A percentile compares a stretch with the other conserved stretches of the same genome.
These are phyloP conservation scores for Oxyria digyna DNA, from an alignment of 148 eudicot genomes.

Conservation along the genomic window DNA sequence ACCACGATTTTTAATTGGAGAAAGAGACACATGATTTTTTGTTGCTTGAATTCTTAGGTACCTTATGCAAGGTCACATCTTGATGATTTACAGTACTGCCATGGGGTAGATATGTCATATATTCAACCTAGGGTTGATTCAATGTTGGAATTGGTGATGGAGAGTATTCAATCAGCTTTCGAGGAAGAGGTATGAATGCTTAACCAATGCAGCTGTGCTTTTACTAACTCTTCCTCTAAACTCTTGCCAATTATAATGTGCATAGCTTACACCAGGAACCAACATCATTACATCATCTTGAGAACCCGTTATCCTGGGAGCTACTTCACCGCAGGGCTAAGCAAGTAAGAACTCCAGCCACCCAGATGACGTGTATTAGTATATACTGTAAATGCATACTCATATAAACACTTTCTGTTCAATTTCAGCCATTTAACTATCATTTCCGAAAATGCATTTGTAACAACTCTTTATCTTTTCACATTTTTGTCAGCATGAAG, in stretches of 20 bases:
- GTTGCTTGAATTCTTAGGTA: not conserved
- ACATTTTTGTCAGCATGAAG: conserved; percentile 56
- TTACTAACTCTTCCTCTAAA: not conserved
- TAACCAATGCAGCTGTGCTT: not conserved
- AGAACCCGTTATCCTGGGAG: not conserved
- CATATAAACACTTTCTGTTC: no score
- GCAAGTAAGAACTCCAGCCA: not conserved
- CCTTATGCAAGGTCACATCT: not conserved
- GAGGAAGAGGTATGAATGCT: conserved; percentile 7
- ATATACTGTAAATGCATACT: not conserved
- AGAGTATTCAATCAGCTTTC: not conserved
- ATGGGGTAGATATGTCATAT: conserved; percentile 4
- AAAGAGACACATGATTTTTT: not conserved
- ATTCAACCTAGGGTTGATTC: conserved; percentile 5
- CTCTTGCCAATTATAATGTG: not conserved
- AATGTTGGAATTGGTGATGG: conserved; percentile 1
- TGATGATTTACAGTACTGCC: not conserved
- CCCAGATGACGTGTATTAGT: not conserved
- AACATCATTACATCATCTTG: not conserved
- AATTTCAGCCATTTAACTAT: not conserved
- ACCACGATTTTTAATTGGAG: no score
- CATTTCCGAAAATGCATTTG: not conserved
- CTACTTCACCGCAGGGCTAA: not conserved
- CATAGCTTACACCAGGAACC: not conserved
- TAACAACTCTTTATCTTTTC: not conserved